Evolutionary conservation across 768 basidiomycete species (phyloP), one percentile per base, ranked within the genome.

Genomic region (Suillus americanus): DNA sequence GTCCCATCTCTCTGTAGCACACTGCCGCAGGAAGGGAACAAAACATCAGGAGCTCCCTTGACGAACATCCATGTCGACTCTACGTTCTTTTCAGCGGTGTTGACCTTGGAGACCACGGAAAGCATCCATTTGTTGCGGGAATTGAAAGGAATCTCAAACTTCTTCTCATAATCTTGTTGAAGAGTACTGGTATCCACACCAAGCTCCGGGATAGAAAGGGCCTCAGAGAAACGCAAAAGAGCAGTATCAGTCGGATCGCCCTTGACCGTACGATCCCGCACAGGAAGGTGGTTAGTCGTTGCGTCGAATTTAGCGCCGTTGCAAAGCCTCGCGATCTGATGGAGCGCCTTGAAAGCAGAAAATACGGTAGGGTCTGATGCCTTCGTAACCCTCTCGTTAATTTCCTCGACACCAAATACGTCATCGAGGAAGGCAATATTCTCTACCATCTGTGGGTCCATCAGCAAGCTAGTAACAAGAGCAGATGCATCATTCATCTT

Each of bases 11-110:
- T 40, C 33, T 73, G 66, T 51, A 76, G 50, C 50, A 70, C 72
- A 10, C 18, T 50, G 0, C 72, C 71, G 66, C 80, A 81, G 12
- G 67, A 64, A 20, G 73, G 74, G 60, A 82, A 75, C 13, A 83
- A 75, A 28, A 82, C 70, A 65, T 86, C 85, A 0, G 85, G 85
- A 1, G 83, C 85, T 23, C 83, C 84, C 69, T 85, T 85, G 71
- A 80, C 77, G 62, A 82, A 71, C 62, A 85, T 74, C 38, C 56
- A 57, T 65, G 78, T 67, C 2, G 68, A 62, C 37, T 14, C 56
- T 28, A 3, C 18, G 2, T 46, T 6, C 40, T 63, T 63, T 37
- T 28, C 54, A 7, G 14, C 20, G 16, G 56, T 57, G 28, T 20
- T 30, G 57, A 65, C 69, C 7, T 70, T 66, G n/a, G 71, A 67